Percentiles rank a stretch among this genome's conserved stretches.
Evolutionary conservation across 495 filamentous ascomycete species (phyloP).

Genomic region (Pyronema omphalodes): DNA sequence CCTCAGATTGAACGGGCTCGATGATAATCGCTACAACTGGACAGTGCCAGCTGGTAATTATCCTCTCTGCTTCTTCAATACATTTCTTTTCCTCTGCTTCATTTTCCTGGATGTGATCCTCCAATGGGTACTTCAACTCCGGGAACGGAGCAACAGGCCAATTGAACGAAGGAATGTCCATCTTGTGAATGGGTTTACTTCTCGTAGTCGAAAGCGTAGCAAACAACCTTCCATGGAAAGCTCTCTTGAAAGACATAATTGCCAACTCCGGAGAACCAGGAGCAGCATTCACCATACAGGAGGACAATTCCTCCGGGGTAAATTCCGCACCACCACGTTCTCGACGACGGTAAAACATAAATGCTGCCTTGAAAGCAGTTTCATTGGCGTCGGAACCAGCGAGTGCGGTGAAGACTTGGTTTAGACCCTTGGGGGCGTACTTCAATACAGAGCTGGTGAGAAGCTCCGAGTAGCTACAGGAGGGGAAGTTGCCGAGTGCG

Average conservation of each 20-base stretch:
- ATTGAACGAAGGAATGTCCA: slow-evolving; percentile 95
- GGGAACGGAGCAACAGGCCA: slow-evolving; percentile 97
- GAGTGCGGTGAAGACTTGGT: slow-evolving; percentile 95
- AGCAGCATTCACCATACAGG: slow-evolving; percentile 66
- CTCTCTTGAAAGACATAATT: slow-evolving; percentile 84
- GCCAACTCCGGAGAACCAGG: slow-evolving; percentile 72
- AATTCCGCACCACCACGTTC: slow-evolving; percentile 79
- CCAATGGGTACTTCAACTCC: slow-evolving; percentile 72
- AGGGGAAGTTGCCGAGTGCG: slow-evolving; percentile 90
- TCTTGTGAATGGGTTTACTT: slow-evolving; percentile 93
- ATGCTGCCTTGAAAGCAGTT: slow-evolving; percentile 96
- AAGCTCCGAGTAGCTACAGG: slow-evolving; percentile 69
- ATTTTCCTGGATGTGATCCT: slow-evolving; percentile 68
- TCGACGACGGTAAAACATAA: slow-evolving; percentile 86
- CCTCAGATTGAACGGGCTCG: slow-evolving; percentile 95
- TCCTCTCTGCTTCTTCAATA: slow-evolving; percentile 70
- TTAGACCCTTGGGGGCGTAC: slow-evolving; percentile 74
- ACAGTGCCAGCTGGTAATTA: slow-evolving; percentile 57
- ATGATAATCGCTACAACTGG: slow-evolving; percentile 82
- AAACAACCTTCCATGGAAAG: slow-evolving; percentile 92
- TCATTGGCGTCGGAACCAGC: slow-evolving; percentile 96
- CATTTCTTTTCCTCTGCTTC: slow-evolving; percentile 64
- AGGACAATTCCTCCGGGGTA: slow-evolving; percentile 56
- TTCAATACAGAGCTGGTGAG: slow-evolving; percentile 74
- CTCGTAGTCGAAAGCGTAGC: slow-evolving; percentile 82